Base-by-base conservation (phyloP, 192 early-diverging fungal genomes). In the Entomortierella parvispora region DNA sequence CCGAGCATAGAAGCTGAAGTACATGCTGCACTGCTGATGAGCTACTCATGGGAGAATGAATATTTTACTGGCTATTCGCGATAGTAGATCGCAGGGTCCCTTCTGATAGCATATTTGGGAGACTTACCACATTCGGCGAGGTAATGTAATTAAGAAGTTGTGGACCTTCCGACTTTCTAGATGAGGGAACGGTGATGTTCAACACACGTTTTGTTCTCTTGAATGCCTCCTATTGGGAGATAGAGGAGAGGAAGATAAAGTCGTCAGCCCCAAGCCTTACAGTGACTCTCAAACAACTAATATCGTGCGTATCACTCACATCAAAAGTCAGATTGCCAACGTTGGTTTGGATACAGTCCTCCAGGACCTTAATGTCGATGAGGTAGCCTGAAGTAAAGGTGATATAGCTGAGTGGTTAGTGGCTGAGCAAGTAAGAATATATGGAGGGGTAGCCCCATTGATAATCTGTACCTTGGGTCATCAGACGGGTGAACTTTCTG, bases 101-200 rank as follows among this genome's bases (percentile, higher is more conserved):
- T n/a, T n/a, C n/a, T n/a, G n/a, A n/a, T n/a, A n/a, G n/a, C n/a
- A n/a, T n/a, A n/a, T n/a, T n/a, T n/a, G n/a, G n/a, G n/a, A n/a
- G n/a, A 82, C 83, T 49, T 83, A 91, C 88, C 14, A 94, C 91
- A 71, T 92, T 92, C 0, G 92, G 90, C 6, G 91, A 90, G 2
- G 91, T 94, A 29, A 94, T 81, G 57, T 94, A 90, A 67, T 94
- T 94, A 9, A 94, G 68, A 17, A 92, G 68, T 37, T 89, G 85
- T 33, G 93, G 93, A 10, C 91, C 89, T 69, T 93, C 91, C 29
- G 90, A 87, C 69, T 86, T 93, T 37, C 90, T 79, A 11, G 85
- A 83, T 0, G 93, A 92, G 23, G 88, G 82, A 18, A 94, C 92
- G 18, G 87, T 90, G 45, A 94, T 94, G 65, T 94, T 94, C n/a